Evolutionary conservation across 441 rosid genomes (phyloP), one percentile per base, ranked within the genome.

Genomic region (Bruguiera hainesii): DNA sequence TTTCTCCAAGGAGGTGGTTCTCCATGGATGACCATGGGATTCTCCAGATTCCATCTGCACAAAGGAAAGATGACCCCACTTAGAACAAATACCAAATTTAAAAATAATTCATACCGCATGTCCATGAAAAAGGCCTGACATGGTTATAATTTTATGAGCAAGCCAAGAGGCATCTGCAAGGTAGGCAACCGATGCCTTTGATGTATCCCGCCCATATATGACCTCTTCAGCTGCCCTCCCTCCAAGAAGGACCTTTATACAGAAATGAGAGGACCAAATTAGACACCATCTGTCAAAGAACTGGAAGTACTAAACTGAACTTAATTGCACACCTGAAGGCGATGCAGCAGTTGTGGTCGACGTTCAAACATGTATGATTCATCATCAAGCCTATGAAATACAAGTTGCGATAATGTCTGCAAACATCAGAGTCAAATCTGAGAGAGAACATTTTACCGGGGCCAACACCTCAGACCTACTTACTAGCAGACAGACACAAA

Each of bases 211-310:
- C 16, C 98, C 98, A 66, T 89, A 90, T 58, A 93, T 83, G 20
- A 93, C 93, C 78, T 93, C 93, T 79, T 90, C 98, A 23, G 98
- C 97, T 77, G 98, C 98, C 79, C 98, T 87, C 49, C 91, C 98
- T 50, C 91, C 97, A n/a, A 93, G 93, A 62, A 93, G 73, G 64
- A 89, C 89, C 96, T 91, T 80, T 59, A 69, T 50, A 70, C 16
- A 29, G 49, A 39, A 42, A 52, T 1, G 4, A 29, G 56, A 35
- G 15, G 53, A 63, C 18, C 39, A 65, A 64, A 68, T 16, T 58
- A 7, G 31, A 30, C 33, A 56, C 19, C 48, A 69, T 64, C 23
- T 21, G 56, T 56, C 35, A 37, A 61, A 67, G 26, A 64, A 37
- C 6, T 16, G 51, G 29, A 60, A 71, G 39, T 25, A 48, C 53